Evolutionary conservation across 176 grass and related monocot genomes (phyloP), one percentile per base, ranked within the genome.

Genomic region (Aechmea fasciata): DNA sequence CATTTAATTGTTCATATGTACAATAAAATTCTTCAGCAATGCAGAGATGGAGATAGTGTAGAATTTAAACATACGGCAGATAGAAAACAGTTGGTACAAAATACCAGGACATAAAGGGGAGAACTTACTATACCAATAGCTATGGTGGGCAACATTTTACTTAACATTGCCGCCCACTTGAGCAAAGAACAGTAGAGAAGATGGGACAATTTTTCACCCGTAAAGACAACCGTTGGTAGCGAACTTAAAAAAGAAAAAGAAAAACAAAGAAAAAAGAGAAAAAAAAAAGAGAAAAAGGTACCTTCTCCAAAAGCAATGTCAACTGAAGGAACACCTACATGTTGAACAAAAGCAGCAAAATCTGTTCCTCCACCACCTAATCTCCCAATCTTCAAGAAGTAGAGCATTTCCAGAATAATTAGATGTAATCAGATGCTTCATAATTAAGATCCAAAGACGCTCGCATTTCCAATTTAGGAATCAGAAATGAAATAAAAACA

Each of bases 301-400:
- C 93, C 93, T 75, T 83, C 80, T 74, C 93, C 93, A 81, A 92
- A 96, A 72, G 49, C 11, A 82, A 97, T 79, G 69, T 78, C 78
- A 41, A 70, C 73, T 48, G 93, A 92, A 78, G 93, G 86, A 69
- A 96, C 76, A 13, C 93, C 93, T 63, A 72, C 72, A 59, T 96
- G 88, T 79, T 96, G 86, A 9, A 90, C 67, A 41, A 97, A 97
- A 71, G 89, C 76, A 69, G 79, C 54, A 81, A 74, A 78, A 68
- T 97, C 93, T 65, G 89, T 84, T 67, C 89, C 93, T 47, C 78
- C 81, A 48, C 88, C 47, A 6, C 89, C 93, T 72, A 92, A 83
- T 67, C 93, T 75, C 41, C 62, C 79, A 85, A 92, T 91, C 84
- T 91, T 82, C 55, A 82, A 72, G 50, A 25, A 86, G 6, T 41